Evolutionary conservation across 352 stramenopile species (phyloP).

Genomic region (Albugo laibachii): DNA sequence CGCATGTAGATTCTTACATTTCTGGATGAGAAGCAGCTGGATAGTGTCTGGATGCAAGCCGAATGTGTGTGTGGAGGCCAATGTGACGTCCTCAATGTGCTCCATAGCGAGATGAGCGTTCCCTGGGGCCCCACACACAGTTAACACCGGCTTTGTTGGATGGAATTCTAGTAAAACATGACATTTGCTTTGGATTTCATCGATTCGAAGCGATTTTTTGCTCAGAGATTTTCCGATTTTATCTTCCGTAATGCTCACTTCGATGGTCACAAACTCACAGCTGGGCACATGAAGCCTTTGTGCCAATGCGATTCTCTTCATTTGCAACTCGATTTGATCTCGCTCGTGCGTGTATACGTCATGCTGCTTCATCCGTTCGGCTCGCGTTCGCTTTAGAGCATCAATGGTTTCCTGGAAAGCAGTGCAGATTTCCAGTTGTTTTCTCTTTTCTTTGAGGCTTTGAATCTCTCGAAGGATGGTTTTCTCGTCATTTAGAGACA

Average conservation of each 20-base stretch:
- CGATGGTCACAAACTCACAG: constrained; percentile 25
- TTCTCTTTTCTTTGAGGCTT: constrained; percentile 30
- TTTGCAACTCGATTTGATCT: constrained; percentile 21
- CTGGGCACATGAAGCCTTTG: constrained; percentile 14
- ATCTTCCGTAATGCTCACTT: constrained; percentile 32
- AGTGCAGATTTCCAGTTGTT: constrained; percentile 24
- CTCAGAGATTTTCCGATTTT: constrained; percentile 44
- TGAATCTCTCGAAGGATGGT: constrained; percentile 45
- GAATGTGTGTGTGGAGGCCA: constrained; percentile 41
- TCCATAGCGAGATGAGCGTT: constrained; percentile 20
- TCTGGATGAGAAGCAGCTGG: constrained; percentile 57
- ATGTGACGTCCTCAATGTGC: constrained; percentile 43
- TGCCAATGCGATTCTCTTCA: constrained; percentile 33
- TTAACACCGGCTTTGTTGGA: constrained; percentile 26
- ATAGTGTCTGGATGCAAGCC: constrained; percentile 55
- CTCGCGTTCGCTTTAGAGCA: constrained; percentile 23
- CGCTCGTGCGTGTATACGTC: constrained; percentile 24
- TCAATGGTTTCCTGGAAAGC: constrained; percentile 46
- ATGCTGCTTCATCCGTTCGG: constrained; percentile 37
- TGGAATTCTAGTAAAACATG: constrained; percentile 41
- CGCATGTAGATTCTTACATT: constrained; percentile 47
- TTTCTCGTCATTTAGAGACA: constrained; percentile 52
- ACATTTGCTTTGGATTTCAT: constrained; percentile 34
- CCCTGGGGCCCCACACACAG: constrained; percentile 26
- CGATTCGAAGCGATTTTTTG: constrained; percentile 33